These are phyloP conservation scores for Oryza nivara DNA, from an alignment of 176 grass and related monocot species.

Conservation along the genomic window DNA sequence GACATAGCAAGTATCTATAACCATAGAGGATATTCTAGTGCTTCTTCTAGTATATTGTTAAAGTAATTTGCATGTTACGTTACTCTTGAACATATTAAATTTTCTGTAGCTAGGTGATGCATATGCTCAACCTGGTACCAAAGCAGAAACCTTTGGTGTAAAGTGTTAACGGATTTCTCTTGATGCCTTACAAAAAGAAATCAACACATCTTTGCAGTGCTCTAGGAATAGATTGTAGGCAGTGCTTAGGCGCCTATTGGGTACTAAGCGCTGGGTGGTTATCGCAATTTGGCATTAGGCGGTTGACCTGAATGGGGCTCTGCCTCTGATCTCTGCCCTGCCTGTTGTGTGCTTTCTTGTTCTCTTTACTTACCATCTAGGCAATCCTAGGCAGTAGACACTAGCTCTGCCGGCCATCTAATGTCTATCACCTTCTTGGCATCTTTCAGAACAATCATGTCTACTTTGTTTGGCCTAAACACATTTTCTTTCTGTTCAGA, in stretches of 20 bases:
- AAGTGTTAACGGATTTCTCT: not conserved
- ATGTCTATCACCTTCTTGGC: not conserved
- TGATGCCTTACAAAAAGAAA: not conserved
- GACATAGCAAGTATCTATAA: not conserved
- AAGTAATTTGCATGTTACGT: not conserved
- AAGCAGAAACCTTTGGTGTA: not conserved
- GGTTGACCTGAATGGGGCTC: not conserved
- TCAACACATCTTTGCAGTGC: not conserved
- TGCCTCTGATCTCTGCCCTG: not conserved
- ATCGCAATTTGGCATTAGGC: not conserved
- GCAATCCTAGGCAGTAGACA: not conserved
- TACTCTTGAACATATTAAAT: not conserved
- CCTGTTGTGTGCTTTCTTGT: not conserved
- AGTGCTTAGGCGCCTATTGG: not conserved
- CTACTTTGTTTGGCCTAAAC: not conserved
- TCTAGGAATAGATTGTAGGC: not conserved
- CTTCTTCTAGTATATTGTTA: not conserved
- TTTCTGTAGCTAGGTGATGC: constrained; percentile 17
- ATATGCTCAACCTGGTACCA: not conserved
- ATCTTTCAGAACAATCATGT: not conserved
- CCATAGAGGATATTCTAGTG: constrained; percentile 15
- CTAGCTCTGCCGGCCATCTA: not conserved
- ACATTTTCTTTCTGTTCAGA: not conserved
- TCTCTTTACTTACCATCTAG: not conserved
- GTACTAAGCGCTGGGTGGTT: no score